Evolutionary conservation across 2,329 filamentous ascomycete genomes (phyloP).

Genomic region (Harringtonia aguacate): DNA sequence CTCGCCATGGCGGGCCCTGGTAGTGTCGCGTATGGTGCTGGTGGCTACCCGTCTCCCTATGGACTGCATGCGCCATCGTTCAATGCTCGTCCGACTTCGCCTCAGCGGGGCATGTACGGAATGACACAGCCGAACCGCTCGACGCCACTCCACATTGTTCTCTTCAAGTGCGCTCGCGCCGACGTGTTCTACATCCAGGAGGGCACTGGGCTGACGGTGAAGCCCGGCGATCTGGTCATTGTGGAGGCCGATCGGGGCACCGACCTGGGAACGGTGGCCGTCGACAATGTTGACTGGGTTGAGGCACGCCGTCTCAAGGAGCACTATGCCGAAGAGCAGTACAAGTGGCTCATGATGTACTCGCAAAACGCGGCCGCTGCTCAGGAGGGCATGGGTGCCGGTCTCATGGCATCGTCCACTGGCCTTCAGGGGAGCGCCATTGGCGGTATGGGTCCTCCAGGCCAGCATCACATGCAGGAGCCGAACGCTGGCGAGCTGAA

Average conservation of each 20-base stretch:
- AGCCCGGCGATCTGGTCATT: constrained; percentile 87
- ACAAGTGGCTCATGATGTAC: constrained; percentile 99
- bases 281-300: constrained; percentile 79
- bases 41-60: constrained; percentile 36
- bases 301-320: constrained; percentile 83
- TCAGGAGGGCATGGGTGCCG: constrained; percentile 49
- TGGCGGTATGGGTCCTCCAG: constrained; percentile 67
- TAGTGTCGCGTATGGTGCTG: constrained; percentile 10
- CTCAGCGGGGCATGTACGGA: constrained; percentile 51
- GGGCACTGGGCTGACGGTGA: constrained; percentile 83
- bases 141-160: constrained; percentile 74
- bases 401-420: constrained; percentile 52
- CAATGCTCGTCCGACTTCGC: constrained; percentile 43
- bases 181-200: constrained; percentile 97
- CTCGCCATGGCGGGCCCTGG: not conserved
- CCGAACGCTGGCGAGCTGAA: constrained; percentile 67
- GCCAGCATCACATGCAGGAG: constrained; percentile 63
- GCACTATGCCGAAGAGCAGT: constrained; percentile 88
- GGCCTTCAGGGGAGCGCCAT: constrained; percentile 59
- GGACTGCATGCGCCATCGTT: constrained; percentile 33
- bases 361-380: constrained; percentile 63
- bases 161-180: constrained; percentile 92
- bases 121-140: constrained; percentile 52
- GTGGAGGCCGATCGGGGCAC: constrained; percentile 95
- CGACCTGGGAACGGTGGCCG: constrained; percentile 85